Evolutionary conservation across 495 filamentous ascomycete genomes (phyloP), one percentile per base, ranked within the genome.

Genomic region (Pseudevernia furfuracea): DNA sequence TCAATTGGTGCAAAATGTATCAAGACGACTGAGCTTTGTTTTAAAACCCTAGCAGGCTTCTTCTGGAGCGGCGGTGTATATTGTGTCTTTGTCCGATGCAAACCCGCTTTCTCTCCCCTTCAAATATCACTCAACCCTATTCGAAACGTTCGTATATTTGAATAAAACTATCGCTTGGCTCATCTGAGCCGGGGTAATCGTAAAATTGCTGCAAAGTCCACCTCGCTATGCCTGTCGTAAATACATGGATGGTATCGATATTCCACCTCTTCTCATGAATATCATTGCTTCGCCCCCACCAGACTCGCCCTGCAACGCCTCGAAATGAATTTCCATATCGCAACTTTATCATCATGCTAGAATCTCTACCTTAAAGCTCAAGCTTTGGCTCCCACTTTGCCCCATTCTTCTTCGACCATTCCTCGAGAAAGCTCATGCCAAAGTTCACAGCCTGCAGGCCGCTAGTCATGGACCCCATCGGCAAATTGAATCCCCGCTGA

Each of bases 361-460:
- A 44, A 11, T 37, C 25, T 11, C 4, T 25, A 6, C 15, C 5
- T 59, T 58, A 64, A 37, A 64, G 56, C 32, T 48, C 36, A 28
- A 64, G 63, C 44, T 68, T 65, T 12, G 63, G 58, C 60, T 73
- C 69, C 75, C 79, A 81, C 0, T 76, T 71, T 23, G 81, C 72
- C 4, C 70, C 71, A 70, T 82, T 75, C 36, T 75, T 77, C 34
- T 58, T 60, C 48, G 78, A 79, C 76, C 78, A 82, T 62, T 82
- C 80, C 36, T 70, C 73, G 53, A 82, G 67, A 36, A 82, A 64
- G 32, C 73, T 70, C 66, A 73, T 73, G 32, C 76, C 77, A 63
- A 81, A 77, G 2, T 79, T 76, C 10, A 81, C 77, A 7, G 79
- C 76, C 66, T 83, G 79, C 32, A 82, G 71, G 14, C 77, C 75